Base-by-base conservation (phyloP, 1,284 basidiomycete species). In the Leccinum fallax region DNA sequence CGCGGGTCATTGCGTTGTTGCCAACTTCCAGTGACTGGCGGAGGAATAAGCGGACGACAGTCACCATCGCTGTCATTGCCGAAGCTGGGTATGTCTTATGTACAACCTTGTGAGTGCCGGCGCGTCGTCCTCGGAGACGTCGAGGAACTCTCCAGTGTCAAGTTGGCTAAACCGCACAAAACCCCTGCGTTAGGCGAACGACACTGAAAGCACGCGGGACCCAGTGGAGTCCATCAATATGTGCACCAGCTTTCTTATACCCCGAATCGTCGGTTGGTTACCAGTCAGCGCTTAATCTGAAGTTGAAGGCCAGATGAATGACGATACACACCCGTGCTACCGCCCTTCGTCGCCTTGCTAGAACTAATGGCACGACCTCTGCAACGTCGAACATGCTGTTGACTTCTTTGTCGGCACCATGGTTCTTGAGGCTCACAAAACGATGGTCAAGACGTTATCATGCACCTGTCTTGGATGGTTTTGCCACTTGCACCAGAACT, bases 61-160 rank as follows among this genome's bases (percentile, higher is more conserved):
- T 74, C 26, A 78, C 74, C 81, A 88, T 87, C 24, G 77, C 78
- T 4, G 75, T 76, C 34, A 83, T 80, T n/a, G 85, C 83, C 0
- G 82, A 79, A 0, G 71, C 67, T 0, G 87, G 87, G 66, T 89
- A 89, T 0, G 77, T 76, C 21, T 87, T 81, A 43, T 83, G 80
- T 9, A 77, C 78, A 28, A 79, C 74, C 1, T 74, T 0, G 87
- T 87, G 75, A 80, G 89, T 0, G 84, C 79, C 0, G 89, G 69
- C 0, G 79, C 84, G 63, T 90, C 88, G 68, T 90, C 87, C 68
- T 87, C 86, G 1, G 88, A 76, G 24, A 89, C 73, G 66, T 90
- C 89, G 64, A 90, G 76, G 73, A 88, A 89, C 67, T 90, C 30
- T 30, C 30, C 30, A 30, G 30, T 30, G 30, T 30, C 30, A 10